A percentile compares a stretch with the other conserved stretches of the same genome.
phyloP scores from a whole-genome alignment of 345 rosid genomes.

The Pugionium dolabratum region DNA sequence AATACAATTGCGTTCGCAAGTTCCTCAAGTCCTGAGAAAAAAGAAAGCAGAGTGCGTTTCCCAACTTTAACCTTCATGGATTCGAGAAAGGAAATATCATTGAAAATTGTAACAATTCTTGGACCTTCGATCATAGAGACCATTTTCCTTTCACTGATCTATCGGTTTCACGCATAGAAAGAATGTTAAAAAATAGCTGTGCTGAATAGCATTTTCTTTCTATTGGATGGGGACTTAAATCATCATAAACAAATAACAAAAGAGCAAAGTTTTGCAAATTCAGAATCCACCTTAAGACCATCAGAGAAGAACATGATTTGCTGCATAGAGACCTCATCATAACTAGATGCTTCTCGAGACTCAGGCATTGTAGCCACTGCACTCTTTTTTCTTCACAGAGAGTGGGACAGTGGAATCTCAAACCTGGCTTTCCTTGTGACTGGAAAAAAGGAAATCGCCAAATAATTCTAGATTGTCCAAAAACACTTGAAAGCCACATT shows the following conservation, averaged over 20 bases:
- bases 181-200: not conserved
- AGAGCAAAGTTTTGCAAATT: not conserved
- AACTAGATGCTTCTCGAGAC: conserved; percentile 62
- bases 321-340: conserved; percentile 76
- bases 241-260: not conserved
- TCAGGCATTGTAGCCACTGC: conserved; percentile 45
- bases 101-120: not conserved
- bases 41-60: not conserved
- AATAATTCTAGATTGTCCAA: not conserved
- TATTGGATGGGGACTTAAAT: not conserved
- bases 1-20: conserved; percentile 74
- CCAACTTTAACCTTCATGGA: not conserved
- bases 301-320: conserved; percentile 84
- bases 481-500: conserved; percentile 5
- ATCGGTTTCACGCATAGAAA: not conserved
- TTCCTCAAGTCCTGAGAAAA: conserved; percentile 77
- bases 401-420: not conserved
- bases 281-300: conserved; percentile 67
- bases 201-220: not conserved
- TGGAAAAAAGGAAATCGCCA: not conserved
- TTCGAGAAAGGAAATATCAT: not conserved
- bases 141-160: not conserved
- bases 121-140: not conserved
- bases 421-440: not conserved
- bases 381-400: conserved; percentile 43